Conservation (phyloP, 176 grass and related monocot species). For the Oryza meyeriana region DNA sequence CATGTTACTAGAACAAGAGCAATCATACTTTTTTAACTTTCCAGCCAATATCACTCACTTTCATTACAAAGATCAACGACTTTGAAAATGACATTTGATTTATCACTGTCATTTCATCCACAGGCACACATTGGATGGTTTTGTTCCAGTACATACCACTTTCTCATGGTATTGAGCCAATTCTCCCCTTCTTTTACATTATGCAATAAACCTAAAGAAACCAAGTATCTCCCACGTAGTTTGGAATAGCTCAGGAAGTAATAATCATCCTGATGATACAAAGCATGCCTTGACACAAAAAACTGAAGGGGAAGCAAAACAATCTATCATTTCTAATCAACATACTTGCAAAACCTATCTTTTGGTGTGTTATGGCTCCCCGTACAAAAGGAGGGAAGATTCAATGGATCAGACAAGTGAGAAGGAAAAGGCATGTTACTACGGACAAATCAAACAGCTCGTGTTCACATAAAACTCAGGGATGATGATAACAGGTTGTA, state of each 20-base stretch:
- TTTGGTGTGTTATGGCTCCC: neutral
- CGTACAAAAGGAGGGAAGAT: neutral
- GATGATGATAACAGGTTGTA: neutral
- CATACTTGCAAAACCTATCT: neutral
- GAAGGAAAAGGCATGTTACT: neutral
- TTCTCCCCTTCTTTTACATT: neutral
- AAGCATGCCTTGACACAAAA: neutral
- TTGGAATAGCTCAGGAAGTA: neutral
- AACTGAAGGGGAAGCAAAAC: neutral
- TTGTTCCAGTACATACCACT: neutral
- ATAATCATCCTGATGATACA: neutral
- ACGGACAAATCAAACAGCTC: neutral
- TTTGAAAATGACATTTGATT: neutral
- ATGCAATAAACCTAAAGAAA: slow-evolving; percentile 17
- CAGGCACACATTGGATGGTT: neutral
- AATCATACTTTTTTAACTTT: neutral
- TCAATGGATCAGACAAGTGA: neutral
- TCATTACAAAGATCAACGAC: neutral
- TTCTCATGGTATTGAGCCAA: neutral
- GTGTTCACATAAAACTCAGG: slow-evolving; percentile 6
- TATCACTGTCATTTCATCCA: neutral
- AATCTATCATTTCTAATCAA: slow-evolving; percentile 17
- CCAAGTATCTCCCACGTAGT: neutral
- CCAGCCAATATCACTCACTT: neutral
- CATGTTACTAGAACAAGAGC: slow-evolving; percentile 4